Evolutionary conservation across 352 stramenopile genomes (phyloP).

Genomic region (Globisporangium ultimum): DNA sequence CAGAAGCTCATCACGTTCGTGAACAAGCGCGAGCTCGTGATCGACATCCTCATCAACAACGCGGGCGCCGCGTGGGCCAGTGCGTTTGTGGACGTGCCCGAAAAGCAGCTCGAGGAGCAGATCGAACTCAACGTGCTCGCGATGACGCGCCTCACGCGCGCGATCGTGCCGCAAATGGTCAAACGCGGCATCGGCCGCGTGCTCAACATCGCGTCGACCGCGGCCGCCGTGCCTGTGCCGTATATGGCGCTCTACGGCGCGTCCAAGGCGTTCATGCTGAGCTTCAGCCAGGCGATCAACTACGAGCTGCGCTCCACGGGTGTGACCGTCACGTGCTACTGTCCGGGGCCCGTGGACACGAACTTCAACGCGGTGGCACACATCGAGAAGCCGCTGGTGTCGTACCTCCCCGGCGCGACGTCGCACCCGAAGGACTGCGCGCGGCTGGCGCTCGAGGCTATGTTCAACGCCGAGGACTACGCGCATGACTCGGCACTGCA

Average conservation of each 20-base stretch:
- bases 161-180: constrained; percentile 74
- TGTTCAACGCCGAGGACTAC: constrained; percentile 46
- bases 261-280: constrained; percentile 75
- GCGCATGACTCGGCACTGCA: constrained; percentile 50
- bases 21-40: constrained; percentile 45
- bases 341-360: constrained; percentile 62
- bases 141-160: constrained; percentile 54
- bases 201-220: constrained; percentile 79
- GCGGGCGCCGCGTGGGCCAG: constrained; percentile 41
- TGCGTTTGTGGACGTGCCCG: constrained; percentile 38
- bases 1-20: constrained; percentile 55
- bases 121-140: constrained; percentile 70
- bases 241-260: constrained; percentile 70
- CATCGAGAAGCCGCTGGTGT: constrained; percentile 29
- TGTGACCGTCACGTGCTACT: constrained; percentile 82
- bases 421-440: constrained; percentile 41
- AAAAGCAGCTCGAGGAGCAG: constrained; percentile 48
- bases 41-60: constrained; percentile 89
- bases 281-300: constrained; percentile 74
- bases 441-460: constrained; percentile 40
- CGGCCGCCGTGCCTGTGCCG: constrained; percentile 42
- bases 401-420: constrained; percentile 31
- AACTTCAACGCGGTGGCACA: constrained; percentile 56
- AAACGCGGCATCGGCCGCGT: constrained; percentile 62
- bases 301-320: constrained; percentile 75